A percentile compares a stretch with the other conserved stretches of the same genome.
These are phyloP conservation scores for Phanerodontia chrysosporium DNA, from an alignment of 768 basidiomycete species.

Conservation along the genomic window DNA sequence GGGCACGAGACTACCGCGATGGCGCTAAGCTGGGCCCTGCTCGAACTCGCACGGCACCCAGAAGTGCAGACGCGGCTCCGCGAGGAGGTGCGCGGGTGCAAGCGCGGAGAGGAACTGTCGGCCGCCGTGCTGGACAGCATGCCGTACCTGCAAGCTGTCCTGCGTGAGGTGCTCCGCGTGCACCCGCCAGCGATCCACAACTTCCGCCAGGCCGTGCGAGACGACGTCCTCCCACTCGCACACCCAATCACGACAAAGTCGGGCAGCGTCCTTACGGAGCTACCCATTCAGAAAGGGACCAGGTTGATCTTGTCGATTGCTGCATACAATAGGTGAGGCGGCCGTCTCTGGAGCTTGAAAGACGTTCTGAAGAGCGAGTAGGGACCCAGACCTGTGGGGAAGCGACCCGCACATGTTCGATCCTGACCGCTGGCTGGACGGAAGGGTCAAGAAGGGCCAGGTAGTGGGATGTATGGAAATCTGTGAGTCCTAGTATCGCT, in stretches of 20 bases:
- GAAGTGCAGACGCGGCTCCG: conserved; percentile 28
- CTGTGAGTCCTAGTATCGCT: neutral
- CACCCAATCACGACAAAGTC: conserved; percentile 27
- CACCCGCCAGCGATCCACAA: conserved; percentile 37
- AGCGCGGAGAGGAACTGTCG: neutral
- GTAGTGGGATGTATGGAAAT: neutral
- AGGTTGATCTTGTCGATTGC: neutral
- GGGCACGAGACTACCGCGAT: conserved; percentile 41
- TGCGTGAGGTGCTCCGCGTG: conserved; percentile 40
- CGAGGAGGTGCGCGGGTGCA: conserved; percentile 4
- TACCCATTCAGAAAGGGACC: conserved; percentile 27
- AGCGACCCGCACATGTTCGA: conserved; percentile 30
- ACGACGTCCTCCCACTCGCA: conserved; percentile 40
- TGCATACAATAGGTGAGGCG: conserved; percentile 6
- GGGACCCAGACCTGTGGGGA: conserved; percentile 33
- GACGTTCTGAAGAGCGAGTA: conserved; percentile 7
- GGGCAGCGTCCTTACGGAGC: neutral
- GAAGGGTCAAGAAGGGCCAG: neutral
- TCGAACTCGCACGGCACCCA: conserved; percentile 35
- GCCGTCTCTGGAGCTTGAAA: conserved; percentile 24
- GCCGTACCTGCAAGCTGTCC: conserved; percentile 36
- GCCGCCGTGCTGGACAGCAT: neutral
- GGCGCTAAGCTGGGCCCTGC: conserved; percentile 33
- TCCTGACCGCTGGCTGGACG: conserved; percentile 34
- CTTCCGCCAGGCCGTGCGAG: conserved; percentile 35